Evolutionary conservation across 306 rosid genomes (phyloP).

Genomic region (Acacia crassicarpa): DNA sequence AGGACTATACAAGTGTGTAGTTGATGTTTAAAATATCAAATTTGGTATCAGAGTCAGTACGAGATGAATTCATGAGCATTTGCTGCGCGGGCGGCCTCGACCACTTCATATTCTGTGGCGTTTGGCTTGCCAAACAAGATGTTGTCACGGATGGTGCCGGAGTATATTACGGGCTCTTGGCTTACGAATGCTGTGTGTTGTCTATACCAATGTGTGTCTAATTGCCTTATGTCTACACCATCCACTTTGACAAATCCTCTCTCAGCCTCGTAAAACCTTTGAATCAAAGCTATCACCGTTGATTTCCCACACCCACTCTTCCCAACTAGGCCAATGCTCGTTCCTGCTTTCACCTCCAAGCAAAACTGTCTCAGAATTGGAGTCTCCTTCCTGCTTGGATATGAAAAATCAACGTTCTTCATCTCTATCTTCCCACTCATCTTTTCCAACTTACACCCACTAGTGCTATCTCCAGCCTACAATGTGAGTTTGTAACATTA

Average conservation of each 20-base stretch:
- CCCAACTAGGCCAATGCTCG: slow-evolving; percentile 80
- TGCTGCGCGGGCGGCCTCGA: slow-evolving; percentile 79
- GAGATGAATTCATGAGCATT: slow-evolving; percentile 92
- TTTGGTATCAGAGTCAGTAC: slow-evolving; percentile 35
- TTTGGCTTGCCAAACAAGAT: slow-evolving; percentile 79
- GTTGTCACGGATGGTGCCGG: slow-evolving; percentile 72
- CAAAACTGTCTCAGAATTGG: slow-evolving; percentile 64
- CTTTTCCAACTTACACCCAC: slow-evolving; percentile 55
- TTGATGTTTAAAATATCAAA: not conserved
- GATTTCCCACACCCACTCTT: slow-evolving; percentile 97
- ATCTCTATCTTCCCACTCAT: slow-evolving; percentile 70
- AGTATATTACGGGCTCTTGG: slow-evolving; percentile 89
- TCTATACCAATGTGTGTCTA: slow-evolving; percentile 76
- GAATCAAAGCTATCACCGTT: slow-evolving; percentile 75
- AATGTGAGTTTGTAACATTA: not conserved
- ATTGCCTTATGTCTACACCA: slow-evolving; percentile 75
- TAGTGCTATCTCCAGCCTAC: slow-evolving; percentile 43
- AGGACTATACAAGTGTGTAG: not conserved
- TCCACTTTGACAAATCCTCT: slow-evolving; percentile 78
- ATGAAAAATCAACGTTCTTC: slow-evolving; percentile 81
- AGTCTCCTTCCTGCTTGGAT: slow-evolving; percentile 68
- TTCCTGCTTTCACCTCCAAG: slow-evolving; percentile 82
- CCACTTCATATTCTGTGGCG: slow-evolving; percentile 73
- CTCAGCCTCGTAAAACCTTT: slow-evolving; percentile 79
- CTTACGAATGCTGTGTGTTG: slow-evolving; percentile 81